These are phyloP conservation scores for Tolypocladium pustulatum DNA, from an alignment of 2,329 filamentous ascomycete genomes.

Conservation along the genomic window DNA sequence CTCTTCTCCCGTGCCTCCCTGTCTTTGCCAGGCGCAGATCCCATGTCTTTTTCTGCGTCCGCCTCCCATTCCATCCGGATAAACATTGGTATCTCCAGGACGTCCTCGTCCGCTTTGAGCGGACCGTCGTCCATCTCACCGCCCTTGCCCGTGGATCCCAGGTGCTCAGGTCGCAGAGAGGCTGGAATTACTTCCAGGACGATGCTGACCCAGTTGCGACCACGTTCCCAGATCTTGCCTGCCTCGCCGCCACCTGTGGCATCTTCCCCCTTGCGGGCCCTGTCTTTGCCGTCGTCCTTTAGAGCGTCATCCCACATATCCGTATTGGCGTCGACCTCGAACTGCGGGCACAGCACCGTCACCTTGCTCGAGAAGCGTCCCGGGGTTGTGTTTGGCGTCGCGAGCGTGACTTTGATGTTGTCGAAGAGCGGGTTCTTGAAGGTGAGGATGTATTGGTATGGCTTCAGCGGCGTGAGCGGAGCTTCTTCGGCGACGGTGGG, in stretches of 20 bases:
- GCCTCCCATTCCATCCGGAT: constrained; percentile 85
- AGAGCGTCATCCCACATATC: constrained; percentile 80
- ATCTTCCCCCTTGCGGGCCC: constrained; percentile 28
- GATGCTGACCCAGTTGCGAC: constrained; percentile 89
- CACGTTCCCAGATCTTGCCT: constrained; percentile 92
- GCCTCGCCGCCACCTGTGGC: constrained; percentile 55
- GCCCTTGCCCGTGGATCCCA: constrained; percentile 17
- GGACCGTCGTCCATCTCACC: constrained; percentile 33
- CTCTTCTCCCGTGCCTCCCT: constrained; percentile 64
- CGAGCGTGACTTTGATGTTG: constrained; percentile 73
- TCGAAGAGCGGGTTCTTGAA: constrained; percentile 95
- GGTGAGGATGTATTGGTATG: constrained; percentile 74
- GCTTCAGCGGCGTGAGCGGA: constrained; percentile 44
- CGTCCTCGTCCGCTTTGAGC: constrained; percentile 48
- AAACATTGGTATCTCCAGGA: constrained; percentile 87
- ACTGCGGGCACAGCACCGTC: constrained; percentile 87
- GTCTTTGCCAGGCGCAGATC: constrained; percentile 38
- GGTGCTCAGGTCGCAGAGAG: constrained; percentile 32
- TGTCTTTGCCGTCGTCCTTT: constrained; percentile 36
- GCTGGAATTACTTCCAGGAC: constrained; percentile 79
- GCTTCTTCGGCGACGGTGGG: constrained; percentile 19
- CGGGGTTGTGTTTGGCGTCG: constrained; percentile 70
- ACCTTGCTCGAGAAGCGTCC: constrained; percentile 69
- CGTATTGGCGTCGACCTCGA: constrained; percentile 91
- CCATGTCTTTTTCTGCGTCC: constrained; percentile 56